Conservation (phyloP, 2,329 filamentous ascomycete species). For the Cordyceps cateniannulata region DNA sequence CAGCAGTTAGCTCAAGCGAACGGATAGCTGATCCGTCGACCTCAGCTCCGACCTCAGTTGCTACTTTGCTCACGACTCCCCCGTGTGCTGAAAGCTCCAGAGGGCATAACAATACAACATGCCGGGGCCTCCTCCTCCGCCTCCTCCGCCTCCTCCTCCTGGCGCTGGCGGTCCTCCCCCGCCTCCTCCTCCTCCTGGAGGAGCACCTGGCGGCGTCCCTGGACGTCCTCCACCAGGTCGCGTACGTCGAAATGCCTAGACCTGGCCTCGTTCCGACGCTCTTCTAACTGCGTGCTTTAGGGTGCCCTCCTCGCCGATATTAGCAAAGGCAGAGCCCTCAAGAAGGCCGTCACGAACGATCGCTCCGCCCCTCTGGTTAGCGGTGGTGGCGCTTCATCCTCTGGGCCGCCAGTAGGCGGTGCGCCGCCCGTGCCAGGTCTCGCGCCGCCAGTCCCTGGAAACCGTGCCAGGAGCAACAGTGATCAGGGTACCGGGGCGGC, state of each 20-base stretch:
- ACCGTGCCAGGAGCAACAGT: constrained; percentile 76
- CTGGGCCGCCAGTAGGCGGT: constrained; percentile 57
- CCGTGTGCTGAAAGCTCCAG: not conserved
- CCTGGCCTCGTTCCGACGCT: not conserved
- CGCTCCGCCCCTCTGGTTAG: constrained; percentile 70
- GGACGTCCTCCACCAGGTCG: constrained; percentile 51
- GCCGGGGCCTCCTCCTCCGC: constrained; percentile 52
- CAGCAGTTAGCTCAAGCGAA: not conserved
- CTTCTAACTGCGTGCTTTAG: constrained; percentile 38
- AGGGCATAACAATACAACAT: constrained; percentile 19
- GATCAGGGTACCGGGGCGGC: constrained; percentile 52
- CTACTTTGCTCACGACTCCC: not conserved
- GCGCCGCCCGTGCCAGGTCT: constrained; percentile 78
- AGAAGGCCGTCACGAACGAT: constrained; percentile 87
- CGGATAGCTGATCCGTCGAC: not conserved
- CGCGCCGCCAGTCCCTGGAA: constrained; percentile 65
- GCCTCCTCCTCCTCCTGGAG: constrained; percentile 51
- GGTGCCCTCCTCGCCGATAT: constrained; percentile 86
- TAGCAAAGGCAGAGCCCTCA: constrained; percentile 69
- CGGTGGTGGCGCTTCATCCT: constrained; percentile 30
- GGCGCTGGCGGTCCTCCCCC: constrained; percentile 57
- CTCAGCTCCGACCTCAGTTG: not conserved
- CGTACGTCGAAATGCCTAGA: constrained; percentile 43
- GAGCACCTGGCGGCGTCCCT: constrained; percentile 44
- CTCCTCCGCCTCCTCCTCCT: constrained; percentile 66